Evolutionary conservation across 2,329 filamentous ascomycete genomes (phyloP).

Genomic region (Canariomyces notabilis): DNA sequence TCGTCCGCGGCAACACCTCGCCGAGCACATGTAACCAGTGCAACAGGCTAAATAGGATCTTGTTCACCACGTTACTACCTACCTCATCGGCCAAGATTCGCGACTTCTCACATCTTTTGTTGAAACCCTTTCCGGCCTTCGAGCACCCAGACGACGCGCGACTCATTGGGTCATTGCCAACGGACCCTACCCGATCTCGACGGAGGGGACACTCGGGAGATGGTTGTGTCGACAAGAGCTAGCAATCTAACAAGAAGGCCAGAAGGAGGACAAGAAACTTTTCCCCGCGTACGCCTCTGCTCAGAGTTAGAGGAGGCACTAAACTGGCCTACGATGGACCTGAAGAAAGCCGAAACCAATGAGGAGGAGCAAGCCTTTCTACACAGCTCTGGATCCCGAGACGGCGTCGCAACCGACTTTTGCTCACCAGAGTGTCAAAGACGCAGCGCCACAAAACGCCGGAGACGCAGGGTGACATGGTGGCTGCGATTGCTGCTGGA

Average conservation of each 20-base stretch:
- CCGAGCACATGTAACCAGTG: neutral
- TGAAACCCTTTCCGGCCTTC: too few species aligned
- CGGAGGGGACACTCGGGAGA: too few species aligned
- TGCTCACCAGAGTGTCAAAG: neutral
- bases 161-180: too few species aligned
- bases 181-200: too few species aligned
- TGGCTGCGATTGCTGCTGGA: constrained; percentile 30
- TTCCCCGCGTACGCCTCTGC: too few species aligned
- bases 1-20: neutral
- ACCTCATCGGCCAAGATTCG: too few species aligned
- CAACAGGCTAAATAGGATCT: neutral
- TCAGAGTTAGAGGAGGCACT: too few species aligned
- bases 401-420: neutral
- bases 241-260: too few species aligned
- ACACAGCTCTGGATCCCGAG: neutral
- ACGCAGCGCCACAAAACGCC: neutral
- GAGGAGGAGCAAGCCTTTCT: constrained; percentile 32
- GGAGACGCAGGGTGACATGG: constrained; percentile 11
- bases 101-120: too few species aligned
- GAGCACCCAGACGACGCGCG: too few species aligned
- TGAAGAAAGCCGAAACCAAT: constrained; percentile 22
- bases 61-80: neutral
- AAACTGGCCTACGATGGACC: constrained; percentile 15
- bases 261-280: too few species aligned
- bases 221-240: too few species aligned